Percentiles rank a stretch among this genome's conserved stretches.
These are phyloP conservation scores for Podaxis sp. DNA, from an alignment of 768 basidiomycete genomes.

Conservation along the genomic window DNA sequence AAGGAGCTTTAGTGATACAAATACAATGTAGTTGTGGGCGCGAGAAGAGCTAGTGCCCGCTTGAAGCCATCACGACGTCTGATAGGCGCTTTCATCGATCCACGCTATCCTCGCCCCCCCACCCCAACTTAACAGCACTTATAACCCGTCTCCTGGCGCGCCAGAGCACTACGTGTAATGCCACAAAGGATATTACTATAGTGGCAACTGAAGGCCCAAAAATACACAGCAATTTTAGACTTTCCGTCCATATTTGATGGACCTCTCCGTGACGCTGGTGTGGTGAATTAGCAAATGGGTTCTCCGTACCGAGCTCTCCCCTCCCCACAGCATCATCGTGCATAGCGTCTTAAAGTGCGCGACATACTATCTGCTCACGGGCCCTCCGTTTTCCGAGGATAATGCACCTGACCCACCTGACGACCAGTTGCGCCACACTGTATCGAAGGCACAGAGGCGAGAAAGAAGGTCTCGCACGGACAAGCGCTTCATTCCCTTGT, in stretches of 20 bases:
- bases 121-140: background rate
- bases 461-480: no score
- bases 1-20: background rate
- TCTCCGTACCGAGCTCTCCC: no score
- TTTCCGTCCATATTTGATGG: no score
- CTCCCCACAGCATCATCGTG: no score
- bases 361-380: background rate
- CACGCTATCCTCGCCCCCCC: background rate
- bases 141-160: background rate
- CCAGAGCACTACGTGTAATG: no score
- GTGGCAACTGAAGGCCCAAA: no score
- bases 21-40: background rate
- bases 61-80: background rate
- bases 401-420: background rate
- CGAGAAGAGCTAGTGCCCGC: background rate
- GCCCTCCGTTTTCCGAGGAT: background rate
- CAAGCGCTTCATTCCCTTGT: no score
- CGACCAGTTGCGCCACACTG: background rate
- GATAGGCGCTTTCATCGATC: background rate
- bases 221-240: no score
- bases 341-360: no score
- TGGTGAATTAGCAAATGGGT: no score
- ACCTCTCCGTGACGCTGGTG: no score
- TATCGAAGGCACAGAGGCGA: background rate
- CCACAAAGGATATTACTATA: no score